A percentile compares a stretch with the other conserved stretches of the same genome.
phyloP scores from a whole-genome alignment of 768 basidiomycete species.

The Cyclocybe cylindracea region DNA sequence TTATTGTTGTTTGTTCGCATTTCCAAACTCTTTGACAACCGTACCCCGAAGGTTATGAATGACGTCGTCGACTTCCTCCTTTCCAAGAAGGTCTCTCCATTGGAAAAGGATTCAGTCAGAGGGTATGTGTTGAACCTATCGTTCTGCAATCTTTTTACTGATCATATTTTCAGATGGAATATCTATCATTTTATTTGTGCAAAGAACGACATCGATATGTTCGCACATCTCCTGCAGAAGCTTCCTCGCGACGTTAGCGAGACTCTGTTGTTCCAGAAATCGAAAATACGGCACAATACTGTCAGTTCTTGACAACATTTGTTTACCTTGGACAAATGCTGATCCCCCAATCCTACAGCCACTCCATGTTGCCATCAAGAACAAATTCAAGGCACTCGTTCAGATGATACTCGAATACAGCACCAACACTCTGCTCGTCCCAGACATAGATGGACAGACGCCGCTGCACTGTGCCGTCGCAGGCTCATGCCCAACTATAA shows the following conservation, averaged over 20 bases:
- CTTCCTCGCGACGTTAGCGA: conserved; percentile 52
- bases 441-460: conserved; percentile 50
- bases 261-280: conserved; percentile 43
- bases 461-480: conserved; percentile 52
- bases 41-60: conserved; percentile 13
- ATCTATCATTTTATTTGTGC: conserved; percentile 51
- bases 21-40: no score
- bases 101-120: conserved; percentile 37
- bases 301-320: conserved; percentile 26
- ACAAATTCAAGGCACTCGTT: conserved; percentile 26
- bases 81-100: conserved; percentile 43
- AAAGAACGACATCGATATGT: conserved; percentile 23
- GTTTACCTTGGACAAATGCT: not conserved
- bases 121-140: conserved; percentile 36
- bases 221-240: conserved; percentile 47
- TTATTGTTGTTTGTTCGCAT: conserved; percentile 42
- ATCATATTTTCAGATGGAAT: conserved; percentile 45
- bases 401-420: conserved; percentile 39
- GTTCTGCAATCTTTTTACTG: not conserved
- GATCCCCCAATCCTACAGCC: conserved; percentile 36
- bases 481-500: conserved; percentile 32
- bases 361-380: conserved; percentile 52
- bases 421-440: conserved; percentile 34
- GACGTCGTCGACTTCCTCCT: conserved; percentile 53
- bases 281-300: conserved; percentile 46